Evolutionary conservation across 345 rosid species (phyloP).

Genomic region (Boechera divaricarpa): DNA sequence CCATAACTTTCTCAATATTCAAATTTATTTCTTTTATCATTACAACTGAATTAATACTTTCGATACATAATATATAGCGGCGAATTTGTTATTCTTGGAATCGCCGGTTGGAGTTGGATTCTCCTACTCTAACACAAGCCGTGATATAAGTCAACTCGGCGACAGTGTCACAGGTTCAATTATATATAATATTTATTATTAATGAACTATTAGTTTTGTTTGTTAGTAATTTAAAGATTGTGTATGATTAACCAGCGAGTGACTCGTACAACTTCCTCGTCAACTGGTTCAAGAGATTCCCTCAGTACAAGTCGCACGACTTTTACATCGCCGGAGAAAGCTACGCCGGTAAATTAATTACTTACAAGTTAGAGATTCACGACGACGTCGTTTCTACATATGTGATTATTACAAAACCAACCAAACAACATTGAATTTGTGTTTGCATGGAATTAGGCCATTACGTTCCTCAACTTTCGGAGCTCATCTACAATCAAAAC

Average conservation of each 20-base stretch:
- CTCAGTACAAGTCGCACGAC: constrained; percentile 65
- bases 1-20: neutral
- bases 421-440: neutral
- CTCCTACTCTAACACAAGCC: constrained; percentile 59
- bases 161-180: constrained; percentile 57
- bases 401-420: neutral
- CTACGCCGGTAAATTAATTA: constrained; percentile 58
- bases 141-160: constrained; percentile 58
- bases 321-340: constrained; percentile 75
- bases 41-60: neutral
- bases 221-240: neutral
- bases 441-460: constrained; percentile 58
- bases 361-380: neutral
- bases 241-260: constrained; percentile 47
- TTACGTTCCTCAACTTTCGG: constrained; percentile 85
- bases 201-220: neutral
- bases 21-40: neutral
- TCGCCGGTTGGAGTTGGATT: constrained; percentile 75
- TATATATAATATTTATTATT: neutral
- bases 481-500: constrained; percentile 60
- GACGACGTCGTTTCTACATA: neutral
- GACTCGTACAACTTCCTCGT: constrained; percentile 64
- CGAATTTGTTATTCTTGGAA: constrained; percentile 72
- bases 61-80: constrained; percentile 47
- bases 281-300: constrained; percentile 72